Conservation (phyloP, 1,284 basidiomycete species). For the Austroboletus niveus region DNA sequence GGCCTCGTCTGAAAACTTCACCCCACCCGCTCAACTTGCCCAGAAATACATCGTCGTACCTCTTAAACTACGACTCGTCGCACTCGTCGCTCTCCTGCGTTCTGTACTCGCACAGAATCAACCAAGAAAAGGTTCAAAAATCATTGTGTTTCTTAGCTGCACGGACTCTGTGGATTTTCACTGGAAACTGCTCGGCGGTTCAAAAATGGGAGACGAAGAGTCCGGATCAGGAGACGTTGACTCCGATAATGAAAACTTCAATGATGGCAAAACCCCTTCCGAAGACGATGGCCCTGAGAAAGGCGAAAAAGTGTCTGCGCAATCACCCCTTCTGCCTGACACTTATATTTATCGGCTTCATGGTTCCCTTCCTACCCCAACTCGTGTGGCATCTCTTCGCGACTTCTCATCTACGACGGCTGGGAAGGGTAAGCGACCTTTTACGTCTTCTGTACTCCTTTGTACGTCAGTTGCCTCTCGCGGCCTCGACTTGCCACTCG, state of each 20-base stretch:
- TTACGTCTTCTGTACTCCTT: constrained; percentile 71
- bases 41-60: constrained; percentile 94
- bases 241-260: constrained; percentile 32
- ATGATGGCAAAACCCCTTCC: constrained; percentile 29
- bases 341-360: constrained; percentile 90
- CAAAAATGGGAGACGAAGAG: constrained; percentile 61
- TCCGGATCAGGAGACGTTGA: constrained; percentile 28
- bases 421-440: constrained; percentile 32
- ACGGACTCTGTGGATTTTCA: constrained; percentile 99
- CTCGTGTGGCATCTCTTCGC: constrained; percentile 79
- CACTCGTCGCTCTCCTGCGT: constrained; percentile 83
- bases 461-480: constrained; percentile 98
- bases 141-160: constrained; percentile 96
- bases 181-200: constrained; percentile 83
- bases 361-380: constrained; percentile 84
- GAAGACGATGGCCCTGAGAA: constrained; percentile 22
- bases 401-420: constrained; percentile 66
- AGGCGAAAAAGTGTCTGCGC: constrained; percentile 50
- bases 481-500: constrained; percentile 95
- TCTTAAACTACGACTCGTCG: constrained; percentile 90
- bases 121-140: constrained; percentile 53
- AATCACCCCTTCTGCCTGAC: constrained; percentile 78
- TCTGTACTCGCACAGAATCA: constrained; percentile 66
- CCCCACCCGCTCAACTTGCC: constrained; percentile 91
- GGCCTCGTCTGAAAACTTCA: constrained; percentile 62